These are phyloP conservation scores for Beauveria rudraprayagi DNA, from an alignment of 2,329 filamentous ascomycete genomes.

Conservation along the genomic window DNA sequence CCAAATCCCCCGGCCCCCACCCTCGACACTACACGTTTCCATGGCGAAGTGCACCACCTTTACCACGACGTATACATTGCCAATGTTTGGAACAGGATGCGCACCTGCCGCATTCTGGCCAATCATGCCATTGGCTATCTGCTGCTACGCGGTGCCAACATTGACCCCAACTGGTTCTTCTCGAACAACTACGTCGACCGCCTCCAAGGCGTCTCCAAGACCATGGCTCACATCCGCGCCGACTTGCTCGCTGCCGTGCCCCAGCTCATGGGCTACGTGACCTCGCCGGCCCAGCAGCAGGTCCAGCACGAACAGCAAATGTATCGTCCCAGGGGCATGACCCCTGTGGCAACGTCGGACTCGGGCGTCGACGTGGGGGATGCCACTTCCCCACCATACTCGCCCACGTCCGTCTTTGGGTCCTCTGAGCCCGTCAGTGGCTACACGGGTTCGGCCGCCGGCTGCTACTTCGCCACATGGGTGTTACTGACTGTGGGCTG, in stretches of 20 bases:
- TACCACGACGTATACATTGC: slow-evolving; percentile 11
- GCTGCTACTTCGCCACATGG: slow-evolving; percentile 9
- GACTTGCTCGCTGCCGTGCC: slow-evolving; percentile 9
- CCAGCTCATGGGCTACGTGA: slow-evolving; percentile 11
- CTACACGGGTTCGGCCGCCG: slow-evolving; percentile 7
- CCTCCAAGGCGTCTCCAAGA: slow-evolving; percentile 10
- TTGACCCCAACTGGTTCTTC: slow-evolving; percentile 12
- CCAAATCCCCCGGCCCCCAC: not conserved
- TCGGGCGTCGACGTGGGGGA: slow-evolving; percentile 7
- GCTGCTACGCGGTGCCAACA: slow-evolving; percentile 10
- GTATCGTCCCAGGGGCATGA: slow-evolving; percentile 10
- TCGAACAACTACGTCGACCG: slow-evolving; percentile 11
- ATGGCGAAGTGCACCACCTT: slow-evolving; percentile 6
- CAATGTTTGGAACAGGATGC: slow-evolving; percentile 12
- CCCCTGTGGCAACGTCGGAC: slow-evolving; percentile 4
- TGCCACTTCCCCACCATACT: slow-evolving; percentile 1
- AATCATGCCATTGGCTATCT: slow-evolving; percentile 10
- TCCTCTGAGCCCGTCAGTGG: slow-evolving; percentile 5
- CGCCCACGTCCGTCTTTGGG: slow-evolving; percentile 7
- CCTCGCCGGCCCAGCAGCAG: slow-evolving; percentile 10
- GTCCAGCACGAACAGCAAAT: slow-evolving; percentile 11
- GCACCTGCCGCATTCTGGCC: slow-evolving; percentile 10
- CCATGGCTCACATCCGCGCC: slow-evolving; percentile 4
- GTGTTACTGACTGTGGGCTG: slow-evolving; percentile 9
- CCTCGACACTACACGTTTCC: slow-evolving; percentile 1